Evolutionary conservation across 1,284 basidiomycete genomes (phyloP), one percentile per base, ranked within the genome.

Genomic region (Microbotryum intermedium): DNA sequence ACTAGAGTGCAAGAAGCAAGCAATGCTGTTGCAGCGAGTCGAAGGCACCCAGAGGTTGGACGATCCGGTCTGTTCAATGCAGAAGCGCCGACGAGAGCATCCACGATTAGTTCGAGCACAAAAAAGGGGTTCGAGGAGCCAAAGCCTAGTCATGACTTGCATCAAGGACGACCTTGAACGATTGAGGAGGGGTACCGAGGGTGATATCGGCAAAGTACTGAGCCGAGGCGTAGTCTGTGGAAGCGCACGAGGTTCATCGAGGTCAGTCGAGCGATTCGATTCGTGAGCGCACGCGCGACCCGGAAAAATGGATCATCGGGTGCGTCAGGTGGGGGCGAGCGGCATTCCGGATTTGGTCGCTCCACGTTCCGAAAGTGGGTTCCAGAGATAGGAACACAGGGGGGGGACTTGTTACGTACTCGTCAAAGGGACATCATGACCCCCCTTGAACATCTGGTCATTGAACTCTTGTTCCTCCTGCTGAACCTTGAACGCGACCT

Each of bases 11-110:
- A 70, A 64, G 86, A 98, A 98, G 79, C 95, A 99, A 28, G 95
- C 93, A 71, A 99, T 98, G 39, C 90, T 94, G 13, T 84, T 88
- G 79, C 95, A 99, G 68, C 82, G 77, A 39, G 78, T 77, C 71
- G 90, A 90, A 11, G 95, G 95, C 7, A 95, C 88, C 91, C 91
- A 95, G 23, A 94, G 82, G 74, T 94, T 94, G 75, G 87, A 87
- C 50, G 90, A 93, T 26, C 70, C 63, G 39, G 25, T 39, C 34
- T 39, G 16, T 25, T 44, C 25, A 6, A 26, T 6, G n/a, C n/a
- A 20, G 21, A 45, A 34, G 13, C 2, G 3, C 9, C 34, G 11
- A 16, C 34, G n/a, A n/a, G n/a, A n/a, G n/a, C n/a, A n/a, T n/a
- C 13, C 13, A 16, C 18, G 3, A 5, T 39, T 18, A 28, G 30